Evolutionary conservation across 768 basidiomycete genomes (phyloP).

Genomic region (Tremella yokohamensis): DNA sequence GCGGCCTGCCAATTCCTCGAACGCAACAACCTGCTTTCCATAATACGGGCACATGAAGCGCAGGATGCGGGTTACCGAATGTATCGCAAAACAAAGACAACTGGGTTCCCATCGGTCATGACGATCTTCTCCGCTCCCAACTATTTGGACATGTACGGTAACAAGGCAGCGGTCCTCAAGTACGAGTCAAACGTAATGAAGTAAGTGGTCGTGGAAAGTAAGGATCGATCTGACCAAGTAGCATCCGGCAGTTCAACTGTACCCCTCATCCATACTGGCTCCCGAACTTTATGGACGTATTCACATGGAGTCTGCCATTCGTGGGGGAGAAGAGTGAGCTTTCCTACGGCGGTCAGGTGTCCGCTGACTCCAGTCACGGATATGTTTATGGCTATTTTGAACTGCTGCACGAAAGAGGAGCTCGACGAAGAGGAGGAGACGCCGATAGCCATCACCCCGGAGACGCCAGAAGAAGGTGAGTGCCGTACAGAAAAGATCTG

Average conservation of each 20-base stretch:
- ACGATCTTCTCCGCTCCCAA: constrained; percentile 99
- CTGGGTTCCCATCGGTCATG: constrained; percentile 98
- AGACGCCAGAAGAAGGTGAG: constrained; percentile 35
- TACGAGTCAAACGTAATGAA: constrained; percentile 99
- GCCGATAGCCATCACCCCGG: constrained; percentile 39
- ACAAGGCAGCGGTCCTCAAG: constrained; percentile 97
- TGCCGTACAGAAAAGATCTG: constrained; percentile 27
- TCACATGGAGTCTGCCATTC: constrained; percentile 97
- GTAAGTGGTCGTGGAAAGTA: constrained; percentile 30
- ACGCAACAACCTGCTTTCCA: constrained; percentile 90
- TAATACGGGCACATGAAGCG: constrained; percentile 96
- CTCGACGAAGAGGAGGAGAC: constrained; percentile 73
- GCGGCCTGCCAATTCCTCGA: constrained; percentile 97
- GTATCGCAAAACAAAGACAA: constrained; percentile 98
- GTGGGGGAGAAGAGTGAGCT: constrained; percentile 91
- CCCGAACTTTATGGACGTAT: constrained; percentile 99
- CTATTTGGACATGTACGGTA: constrained; percentile 97
- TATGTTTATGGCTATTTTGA: constrained; percentile 94
- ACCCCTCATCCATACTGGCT: constrained; percentile 93
- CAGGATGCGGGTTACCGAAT: constrained; percentile 98
- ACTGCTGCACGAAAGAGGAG: constrained; percentile 94
- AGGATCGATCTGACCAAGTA: constrained; percentile 17
- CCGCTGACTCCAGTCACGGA: constrained; percentile 70
- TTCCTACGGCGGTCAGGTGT: too few species aligned
- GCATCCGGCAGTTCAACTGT: constrained; percentile 93